These are phyloP conservation scores for Fusarium bactridioides DNA, from an alignment of 2,329 filamentous ascomycete species.

Conservation along the genomic window DNA sequence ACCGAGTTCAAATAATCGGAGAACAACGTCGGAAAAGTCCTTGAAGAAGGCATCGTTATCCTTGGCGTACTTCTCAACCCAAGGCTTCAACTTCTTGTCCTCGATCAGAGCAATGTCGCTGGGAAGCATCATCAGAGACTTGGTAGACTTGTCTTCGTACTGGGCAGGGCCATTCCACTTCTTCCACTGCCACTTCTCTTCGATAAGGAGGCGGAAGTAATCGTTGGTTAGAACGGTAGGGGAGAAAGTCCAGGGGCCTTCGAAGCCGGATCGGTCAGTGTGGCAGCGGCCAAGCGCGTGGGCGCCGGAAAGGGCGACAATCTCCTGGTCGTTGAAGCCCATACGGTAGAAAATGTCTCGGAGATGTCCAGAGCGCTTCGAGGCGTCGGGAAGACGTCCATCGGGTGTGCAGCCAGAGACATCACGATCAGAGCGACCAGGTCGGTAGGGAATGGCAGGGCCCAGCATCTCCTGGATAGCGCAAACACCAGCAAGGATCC, in stretches of 20 bases:
- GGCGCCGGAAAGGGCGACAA: constrained; percentile 86
- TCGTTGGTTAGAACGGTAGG: constrained; percentile 94
- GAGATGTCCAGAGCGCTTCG: constrained; percentile 81
- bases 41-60: constrained; percentile 92
- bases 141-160: constrained; percentile 87
- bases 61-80: constrained; percentile 88
- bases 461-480: constrained; percentile 97
- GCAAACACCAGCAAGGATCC: constrained; percentile 86
- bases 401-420: constrained; percentile 88
- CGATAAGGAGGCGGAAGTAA: constrained; percentile 85
- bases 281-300: constrained; percentile 93
- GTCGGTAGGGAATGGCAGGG: constrained; percentile 85
- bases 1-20: constrained; percentile 91
- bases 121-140: constrained; percentile 96
- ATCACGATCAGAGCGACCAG: constrained; percentile 84
- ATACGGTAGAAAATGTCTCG: constrained; percentile 94
- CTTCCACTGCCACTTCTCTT: constrained; percentile 91
- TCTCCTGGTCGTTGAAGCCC: constrained; percentile 97
- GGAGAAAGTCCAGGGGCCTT: constrained; percentile 91
- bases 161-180: constrained; percentile 92
- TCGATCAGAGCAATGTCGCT: constrained; percentile 87
- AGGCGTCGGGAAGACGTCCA: constrained; percentile 82
- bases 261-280: constrained; percentile 84
- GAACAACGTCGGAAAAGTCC: constrained; percentile 82
- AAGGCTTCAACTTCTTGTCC: constrained; percentile 85